Evolutionary conservation across 2,329 filamentous ascomycete genomes (phyloP), one percentile per base, ranked within the genome.

Genomic region (Lachnellula subtilissima): DNA sequence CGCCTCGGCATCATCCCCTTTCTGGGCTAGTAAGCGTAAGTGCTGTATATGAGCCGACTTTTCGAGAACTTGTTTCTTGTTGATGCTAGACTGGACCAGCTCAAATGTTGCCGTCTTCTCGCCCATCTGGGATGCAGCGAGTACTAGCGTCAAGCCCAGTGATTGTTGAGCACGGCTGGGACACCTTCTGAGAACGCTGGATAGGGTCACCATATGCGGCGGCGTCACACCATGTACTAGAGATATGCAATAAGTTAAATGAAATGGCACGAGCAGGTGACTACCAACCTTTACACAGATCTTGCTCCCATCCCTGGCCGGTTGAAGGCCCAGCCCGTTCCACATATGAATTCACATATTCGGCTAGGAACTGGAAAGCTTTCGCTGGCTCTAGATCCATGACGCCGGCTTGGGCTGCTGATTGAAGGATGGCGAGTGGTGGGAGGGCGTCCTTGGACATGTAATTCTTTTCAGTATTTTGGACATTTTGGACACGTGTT

Each of bases 101-200:
- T 59, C 55, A 43, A 66, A 62, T 1, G 61, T 67, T 17, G 67
- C 66, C n/a, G 53, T 42, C 23, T 60, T 59, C 28, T 70, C 66
- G 5, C 66, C 68, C 15, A 69, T 59, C 22, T 37, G 50, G 15
- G 68, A 65, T 8, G 68, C 65, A 9, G 61, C 57, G 14, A 64
- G 40, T 42, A 66, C 47, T 35, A 70, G 48, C 40, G 56, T 58
- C 23, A 55, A 61, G 5, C 56, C 67, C 3, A 70, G 36, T 4
- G 47, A 35, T 43, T 57, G 51, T 50, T 69, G 66, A 12, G 39
- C 48, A 17, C 32, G 46, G 8, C 23, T 46, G 17, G 42, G 49
- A 46, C 61, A 64, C 40, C 63, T 57, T 15, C 53, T 56, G n/a
- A 70, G 56, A 11, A 67, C 61, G 17, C 50, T 50, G n/a, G 57